Evolutionary conservation across 192 early-diverging fungal species (phyloP).

Genomic region (Gonapodya prolifera): DNA sequence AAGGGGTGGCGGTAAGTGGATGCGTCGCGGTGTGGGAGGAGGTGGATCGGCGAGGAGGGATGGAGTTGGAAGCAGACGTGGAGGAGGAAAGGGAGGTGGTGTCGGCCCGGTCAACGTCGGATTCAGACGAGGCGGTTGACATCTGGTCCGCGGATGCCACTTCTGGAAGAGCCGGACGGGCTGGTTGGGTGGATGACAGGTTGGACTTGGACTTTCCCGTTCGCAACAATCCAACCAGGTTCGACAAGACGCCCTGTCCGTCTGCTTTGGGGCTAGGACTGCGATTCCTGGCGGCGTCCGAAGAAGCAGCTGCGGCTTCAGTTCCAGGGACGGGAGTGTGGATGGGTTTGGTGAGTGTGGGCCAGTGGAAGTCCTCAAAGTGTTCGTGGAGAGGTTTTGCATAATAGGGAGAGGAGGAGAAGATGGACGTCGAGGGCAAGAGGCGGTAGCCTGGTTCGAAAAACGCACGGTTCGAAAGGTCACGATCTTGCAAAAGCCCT

Average conservation of each 20-base stretch:
- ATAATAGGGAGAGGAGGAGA: neutral
- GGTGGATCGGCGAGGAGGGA: neutral
- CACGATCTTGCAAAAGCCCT: too few species aligned
- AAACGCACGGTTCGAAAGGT: too few species aligned
- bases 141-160: neutral
- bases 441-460: neutral
- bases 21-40: neutral
- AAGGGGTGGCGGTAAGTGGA: neutral
- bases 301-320: neutral
- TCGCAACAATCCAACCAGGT: neutral
- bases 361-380: neutral
- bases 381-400: neutral
- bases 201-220: neutral
- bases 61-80: neutral
- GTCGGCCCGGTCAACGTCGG: neutral
- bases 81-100: neutral
- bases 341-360: neutral
- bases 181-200: neutral
- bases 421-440: neutral
- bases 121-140: neutral
- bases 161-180: neutral
- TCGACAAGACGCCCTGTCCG: neutral
- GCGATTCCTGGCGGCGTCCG: neutral
- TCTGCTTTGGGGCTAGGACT: neutral
- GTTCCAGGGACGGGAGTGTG: neutral